These are phyloP conservation scores for Diplodia scrobiculata DNA, from an alignment of 2,329 filamentous ascomycete species.

Conservation along the genomic window DNA sequence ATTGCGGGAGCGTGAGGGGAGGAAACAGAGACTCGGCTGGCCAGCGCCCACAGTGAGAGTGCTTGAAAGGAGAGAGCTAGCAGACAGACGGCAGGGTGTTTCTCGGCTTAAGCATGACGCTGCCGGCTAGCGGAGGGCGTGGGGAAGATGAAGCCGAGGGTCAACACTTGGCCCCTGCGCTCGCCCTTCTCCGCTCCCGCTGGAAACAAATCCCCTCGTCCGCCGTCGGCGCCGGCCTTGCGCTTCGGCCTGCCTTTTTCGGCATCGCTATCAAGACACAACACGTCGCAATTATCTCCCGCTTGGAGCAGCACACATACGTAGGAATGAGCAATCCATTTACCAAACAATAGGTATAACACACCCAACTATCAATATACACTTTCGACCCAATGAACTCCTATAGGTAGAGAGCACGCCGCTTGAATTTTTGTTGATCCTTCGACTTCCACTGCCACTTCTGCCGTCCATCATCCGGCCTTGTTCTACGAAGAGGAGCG, in stretches of 20 bases:
- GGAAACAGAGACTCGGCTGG: not conserved
- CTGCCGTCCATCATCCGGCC: constrained; percentile 14
- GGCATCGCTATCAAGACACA: not conserved
- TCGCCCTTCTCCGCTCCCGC: constrained; percentile 3
- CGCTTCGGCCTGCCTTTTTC: not conserved
- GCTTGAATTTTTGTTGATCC: constrained; percentile 15
- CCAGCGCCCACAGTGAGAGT: not conserved
- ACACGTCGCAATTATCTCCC: constrained; percentile 1
- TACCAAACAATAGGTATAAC: constrained; percentile 21
- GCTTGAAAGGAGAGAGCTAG: not conserved
- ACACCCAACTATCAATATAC: constrained; percentile 11
- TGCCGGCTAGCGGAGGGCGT: constrained; percentile 24
- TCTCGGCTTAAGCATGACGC: constrained; percentile 25
- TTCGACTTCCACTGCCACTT: not conserved
- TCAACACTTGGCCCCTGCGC: not conserved
- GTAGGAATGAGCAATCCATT: constrained; percentile 19
- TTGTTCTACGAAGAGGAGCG: constrained; percentile 44
- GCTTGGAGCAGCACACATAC: not conserved
- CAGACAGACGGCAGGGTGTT: not conserved
- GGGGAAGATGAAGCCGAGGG: constrained; percentile 24
- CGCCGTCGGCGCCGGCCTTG: constrained; percentile 5
- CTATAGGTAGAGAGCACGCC: constrained; percentile 14
- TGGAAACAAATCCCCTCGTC: not conserved
- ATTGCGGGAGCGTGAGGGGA: not conserved
- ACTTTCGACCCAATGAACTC: constrained; percentile 9